phyloP scores from a whole-genome alignment of 768 basidiomycete species.

The Hortiboletus campestris region DNA sequence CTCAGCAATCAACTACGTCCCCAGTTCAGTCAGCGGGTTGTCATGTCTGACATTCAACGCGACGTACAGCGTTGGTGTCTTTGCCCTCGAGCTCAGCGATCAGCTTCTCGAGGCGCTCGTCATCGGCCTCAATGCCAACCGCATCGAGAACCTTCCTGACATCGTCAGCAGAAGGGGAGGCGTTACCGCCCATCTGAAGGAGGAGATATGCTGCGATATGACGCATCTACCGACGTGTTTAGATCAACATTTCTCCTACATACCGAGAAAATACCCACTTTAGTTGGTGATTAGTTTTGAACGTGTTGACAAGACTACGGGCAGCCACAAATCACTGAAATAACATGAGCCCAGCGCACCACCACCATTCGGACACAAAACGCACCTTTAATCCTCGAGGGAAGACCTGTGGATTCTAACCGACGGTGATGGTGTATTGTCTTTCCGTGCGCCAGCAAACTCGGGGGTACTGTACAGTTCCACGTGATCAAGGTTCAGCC shows the following conservation, averaged over 20 bases:
- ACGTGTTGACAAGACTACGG: constrained; percentile 42
- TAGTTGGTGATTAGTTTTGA: constrained; percentile 32
- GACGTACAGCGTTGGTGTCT: constrained; percentile 72
- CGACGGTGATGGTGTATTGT: constrained; percentile 44
- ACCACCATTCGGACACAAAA: neutral
- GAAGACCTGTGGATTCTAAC: constrained; percentile 96
- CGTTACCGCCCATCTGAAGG: constrained; percentile 91
- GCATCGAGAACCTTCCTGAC: constrained; percentile 82
- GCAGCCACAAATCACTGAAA: constrained; percentile 91
- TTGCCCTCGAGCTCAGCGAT: constrained; percentile 91
- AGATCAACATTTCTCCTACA: neutral
- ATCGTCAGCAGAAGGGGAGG: constrained; percentile 80
- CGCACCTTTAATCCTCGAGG: constrained; percentile 80
- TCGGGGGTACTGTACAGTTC: constrained; percentile 58
- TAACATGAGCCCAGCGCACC: constrained; percentile 9
- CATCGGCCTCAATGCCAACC: constrained; percentile 88
- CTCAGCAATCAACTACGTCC: constrained; percentile 77
- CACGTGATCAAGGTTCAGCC: constrained; percentile 44
- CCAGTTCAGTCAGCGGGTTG: neutral
- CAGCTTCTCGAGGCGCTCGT: constrained; percentile 75
- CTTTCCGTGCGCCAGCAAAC: neutral
- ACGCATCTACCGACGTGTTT: constrained; percentile 61
- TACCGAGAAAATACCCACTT: constrained; percentile 38
- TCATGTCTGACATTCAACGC: neutral
- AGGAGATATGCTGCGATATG: constrained; percentile 96